phyloP scores from a whole-genome alignment of 495 filamentous ascomycete species.

The Wilcoxina mikolae region DNA sequence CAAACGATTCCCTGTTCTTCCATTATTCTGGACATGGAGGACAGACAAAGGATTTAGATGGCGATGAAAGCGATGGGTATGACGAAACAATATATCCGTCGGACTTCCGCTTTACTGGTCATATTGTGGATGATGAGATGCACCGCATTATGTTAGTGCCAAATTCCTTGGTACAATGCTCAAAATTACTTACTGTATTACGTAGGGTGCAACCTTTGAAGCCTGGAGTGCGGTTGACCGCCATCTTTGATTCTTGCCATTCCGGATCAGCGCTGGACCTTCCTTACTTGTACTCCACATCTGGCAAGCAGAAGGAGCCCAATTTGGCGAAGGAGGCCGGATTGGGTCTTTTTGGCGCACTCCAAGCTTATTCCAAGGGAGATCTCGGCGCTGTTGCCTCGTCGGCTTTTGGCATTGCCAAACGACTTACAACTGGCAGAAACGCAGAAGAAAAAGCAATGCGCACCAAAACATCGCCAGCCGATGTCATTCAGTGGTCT shows the following conservation, averaged over 20 bases:
- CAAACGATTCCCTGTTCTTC: conserved; percentile 95
- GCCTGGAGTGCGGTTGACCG: conserved; percentile 78
- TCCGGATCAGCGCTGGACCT: conserved; percentile 91
- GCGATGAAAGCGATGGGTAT: conserved; percentile 38
- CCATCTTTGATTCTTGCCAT: conserved; percentile 99
- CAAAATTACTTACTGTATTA: not conserved
- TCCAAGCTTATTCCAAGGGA: conserved; percentile 77
- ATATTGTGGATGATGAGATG: conserved; percentile 98
- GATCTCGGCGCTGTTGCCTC: conserved; percentile 72
- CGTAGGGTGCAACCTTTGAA: conserved; percentile 53
- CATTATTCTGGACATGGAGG: conserved; percentile 97
- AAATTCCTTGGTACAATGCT: not conserved
- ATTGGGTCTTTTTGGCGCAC: conserved; percentile 76
- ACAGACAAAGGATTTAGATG: conserved; percentile 89
- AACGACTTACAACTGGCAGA: conserved; percentile 77
- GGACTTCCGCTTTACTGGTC: conserved; percentile 76
- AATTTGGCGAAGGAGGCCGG: conserved; percentile 96
- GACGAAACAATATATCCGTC: conserved; percentile 98
- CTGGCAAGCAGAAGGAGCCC: conserved; percentile 92
- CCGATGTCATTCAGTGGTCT: conserved; percentile 95
- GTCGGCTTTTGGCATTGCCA: conserved; percentile 74
- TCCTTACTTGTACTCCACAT: conserved; percentile 81
- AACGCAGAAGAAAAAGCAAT: conserved; percentile 63
- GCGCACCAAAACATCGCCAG: conserved; percentile 83
- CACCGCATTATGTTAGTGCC: conserved; percentile 67